Percentiles rank a stretch among this genome's conserved stretches.
These are phyloP conservation scores for Astrothelium macrocarpum DNA, from an alignment of 495 filamentous ascomycete species.

Conservation along the genomic window DNA sequence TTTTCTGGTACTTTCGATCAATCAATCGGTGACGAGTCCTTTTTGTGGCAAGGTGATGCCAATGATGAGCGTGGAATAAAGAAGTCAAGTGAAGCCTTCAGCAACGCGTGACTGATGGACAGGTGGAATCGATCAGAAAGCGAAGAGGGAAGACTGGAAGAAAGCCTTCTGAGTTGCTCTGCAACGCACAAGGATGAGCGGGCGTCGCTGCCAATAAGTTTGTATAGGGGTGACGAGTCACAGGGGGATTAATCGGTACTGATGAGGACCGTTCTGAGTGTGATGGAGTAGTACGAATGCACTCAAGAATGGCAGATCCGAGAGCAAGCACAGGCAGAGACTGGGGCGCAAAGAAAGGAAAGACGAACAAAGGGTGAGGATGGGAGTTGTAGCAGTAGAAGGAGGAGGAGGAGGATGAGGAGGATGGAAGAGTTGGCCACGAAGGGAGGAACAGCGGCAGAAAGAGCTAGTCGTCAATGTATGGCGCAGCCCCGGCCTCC, in stretches of 20 bases:
- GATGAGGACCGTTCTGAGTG: neutral
- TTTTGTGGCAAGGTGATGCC: neutral
- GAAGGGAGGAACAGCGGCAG: neutral
- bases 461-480: neutral
- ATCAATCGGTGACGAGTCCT: neutral
- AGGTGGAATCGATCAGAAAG: neutral
- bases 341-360: neutral
- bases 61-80: neutral
- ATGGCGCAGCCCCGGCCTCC: neutral
- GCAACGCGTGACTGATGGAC: neutral
- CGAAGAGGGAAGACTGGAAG: neutral
- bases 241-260: neutral
- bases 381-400: neutral
- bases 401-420: neutral
- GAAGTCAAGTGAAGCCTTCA: neutral
- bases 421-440: neutral
- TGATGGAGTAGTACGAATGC: neutral
- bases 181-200: conserved; percentile 2
- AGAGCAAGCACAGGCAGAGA: neutral
- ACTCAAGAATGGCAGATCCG: neutral
- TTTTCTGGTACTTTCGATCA: neutral
- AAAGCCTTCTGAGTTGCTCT: conserved; percentile 5
- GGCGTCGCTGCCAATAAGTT: neutral
- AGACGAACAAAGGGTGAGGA: neutral
- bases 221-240: neutral